Evolutionary conservation across 129 eudicot genomes (phyloP), one percentile per base, ranked within the genome.

Genomic region (Flaveria ramosissima): DNA sequence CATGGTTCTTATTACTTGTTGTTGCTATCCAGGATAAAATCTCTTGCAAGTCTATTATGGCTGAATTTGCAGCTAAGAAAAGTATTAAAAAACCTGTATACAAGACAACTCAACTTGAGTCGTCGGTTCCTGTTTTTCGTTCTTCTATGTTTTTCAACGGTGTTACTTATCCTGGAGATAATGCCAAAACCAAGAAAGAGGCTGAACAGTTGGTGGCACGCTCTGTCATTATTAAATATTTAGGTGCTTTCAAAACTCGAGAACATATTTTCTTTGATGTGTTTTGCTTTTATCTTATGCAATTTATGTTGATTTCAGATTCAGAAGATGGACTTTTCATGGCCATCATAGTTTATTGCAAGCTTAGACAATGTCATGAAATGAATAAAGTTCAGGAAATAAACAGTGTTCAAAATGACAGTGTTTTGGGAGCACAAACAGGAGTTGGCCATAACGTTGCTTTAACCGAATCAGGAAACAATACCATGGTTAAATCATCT

Each of bases 191-290:
- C 82, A 91, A 86, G 81, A 83, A 81, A 84, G 92, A 86, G 80
- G 86, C 93, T 50, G 85, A 84, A 36, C 91, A 86, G 39, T 14
- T 84, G 68, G 93, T 83, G 30, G 93, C 92, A 68, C 87, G 91
- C 56, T 85, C 83, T 11, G 91, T 66, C 14, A 86, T 91, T 57
- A 17, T 84, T 1, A 86, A 84, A 10, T 66, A 73, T 69, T 64
- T 88, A 55, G 93, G 97, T 88, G 77, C n/a, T 63, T 67, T 68
- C 68, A 56, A 67, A 67, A 23, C 67, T n/a, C 7, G 11, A 14
- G 68, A 53, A 17, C 66, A 8, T 52, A 55, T 39, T 52, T 64
- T 20, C 24, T 65, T 19, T 17, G 23, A 50, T 9, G 50, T 47
- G 63, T 61, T 61, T 61, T 74, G 23, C 72, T 81, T 14, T 41